Evolutionary conservation across 2,329 filamentous ascomycete species (phyloP).

Genomic region (Aspergillus arachidicola): DNA sequence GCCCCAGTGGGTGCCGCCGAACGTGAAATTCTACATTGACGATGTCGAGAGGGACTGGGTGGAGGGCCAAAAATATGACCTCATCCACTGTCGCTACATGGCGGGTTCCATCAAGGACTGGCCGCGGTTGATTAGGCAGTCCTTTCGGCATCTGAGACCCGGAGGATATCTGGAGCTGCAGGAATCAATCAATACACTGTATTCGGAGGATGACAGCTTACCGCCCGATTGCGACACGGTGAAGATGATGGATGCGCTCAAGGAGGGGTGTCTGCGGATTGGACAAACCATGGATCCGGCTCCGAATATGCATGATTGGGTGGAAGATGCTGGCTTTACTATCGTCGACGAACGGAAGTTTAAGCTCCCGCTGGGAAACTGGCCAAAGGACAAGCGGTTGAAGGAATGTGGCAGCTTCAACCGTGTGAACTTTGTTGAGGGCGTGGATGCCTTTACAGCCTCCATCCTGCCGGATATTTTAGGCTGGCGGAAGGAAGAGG

Average conservation of each 20-base stretch:
- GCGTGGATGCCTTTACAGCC: constrained; percentile 21
- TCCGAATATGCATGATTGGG: constrained; percentile 17
- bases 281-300: constrained; percentile 22
- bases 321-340: constrained; percentile 16
- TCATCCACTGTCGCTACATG: constrained; percentile 37
- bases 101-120: constrained; percentile 35
- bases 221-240: constrained; percentile 12
- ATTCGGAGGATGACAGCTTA: constrained; percentile 18
- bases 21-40: constrained; percentile 37
- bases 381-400: constrained; percentile 18
- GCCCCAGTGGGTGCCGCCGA: constrained; percentile 41
- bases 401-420: constrained; percentile 21
- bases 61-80: constrained; percentile 30
- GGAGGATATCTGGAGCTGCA: constrained; percentile 22
- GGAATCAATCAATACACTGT: constrained; percentile 15
- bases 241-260: constrained; percentile 21
- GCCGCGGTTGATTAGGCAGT: constrained; percentile 22
- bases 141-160: constrained; percentile 14
- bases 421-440: constrained; percentile 19
- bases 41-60: constrained; percentile 38
- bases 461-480: constrained; percentile 17
- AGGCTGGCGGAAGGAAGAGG: constrained; percentile 16
- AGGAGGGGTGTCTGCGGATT: constrained; percentile 13
- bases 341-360: constrained; percentile 9
- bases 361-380: constrained; percentile 17